Evolutionary conservation across 2,329 filamentous ascomycete species (phyloP).

Genomic region (Aureobasidium leucospermi): DNA sequence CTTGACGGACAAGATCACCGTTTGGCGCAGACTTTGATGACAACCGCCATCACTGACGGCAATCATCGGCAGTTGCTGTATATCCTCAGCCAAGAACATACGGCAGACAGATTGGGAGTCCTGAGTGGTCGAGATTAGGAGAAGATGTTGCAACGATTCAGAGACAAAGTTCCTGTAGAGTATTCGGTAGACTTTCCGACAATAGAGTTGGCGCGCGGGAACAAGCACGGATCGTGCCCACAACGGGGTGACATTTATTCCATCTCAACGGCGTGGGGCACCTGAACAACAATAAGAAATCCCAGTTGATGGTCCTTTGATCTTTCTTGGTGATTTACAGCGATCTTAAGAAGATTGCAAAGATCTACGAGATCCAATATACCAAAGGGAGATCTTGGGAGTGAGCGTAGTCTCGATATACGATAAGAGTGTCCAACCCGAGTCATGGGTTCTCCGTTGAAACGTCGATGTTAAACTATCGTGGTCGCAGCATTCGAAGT

Average conservation of each 20-base stretch:
- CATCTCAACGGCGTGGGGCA: background rate
- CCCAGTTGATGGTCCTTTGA: background rate
- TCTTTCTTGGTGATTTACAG: background rate
- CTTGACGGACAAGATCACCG: background rate
- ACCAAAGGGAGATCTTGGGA: too few relatives aligned
- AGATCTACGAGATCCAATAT: background rate
- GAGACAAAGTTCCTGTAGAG: background rate
- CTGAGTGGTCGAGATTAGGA: background rate
- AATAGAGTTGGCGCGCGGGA: background rate
- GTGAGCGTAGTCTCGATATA: too few relatives aligned
- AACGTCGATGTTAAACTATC: background rate
- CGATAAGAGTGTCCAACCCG: too few relatives aligned
- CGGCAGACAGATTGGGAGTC: background rate
- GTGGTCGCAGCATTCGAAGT: background rate
- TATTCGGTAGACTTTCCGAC: background rate
- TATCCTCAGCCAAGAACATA: background rate
- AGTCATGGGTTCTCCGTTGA: background rate
- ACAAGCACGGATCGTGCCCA: background rate
- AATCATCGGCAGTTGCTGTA: background rate
- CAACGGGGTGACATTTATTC: background rate
- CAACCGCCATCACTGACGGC: too few relatives aligned
- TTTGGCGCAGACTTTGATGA: background rate
- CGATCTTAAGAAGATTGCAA: background rate
- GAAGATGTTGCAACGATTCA: background rate
- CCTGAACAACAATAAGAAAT: background rate